Evolutionary conservation across 2,329 filamentous ascomycete species (phyloP), one percentile per base, ranked within the genome.

Genomic region (Aspergillus fijiensis): DNA sequence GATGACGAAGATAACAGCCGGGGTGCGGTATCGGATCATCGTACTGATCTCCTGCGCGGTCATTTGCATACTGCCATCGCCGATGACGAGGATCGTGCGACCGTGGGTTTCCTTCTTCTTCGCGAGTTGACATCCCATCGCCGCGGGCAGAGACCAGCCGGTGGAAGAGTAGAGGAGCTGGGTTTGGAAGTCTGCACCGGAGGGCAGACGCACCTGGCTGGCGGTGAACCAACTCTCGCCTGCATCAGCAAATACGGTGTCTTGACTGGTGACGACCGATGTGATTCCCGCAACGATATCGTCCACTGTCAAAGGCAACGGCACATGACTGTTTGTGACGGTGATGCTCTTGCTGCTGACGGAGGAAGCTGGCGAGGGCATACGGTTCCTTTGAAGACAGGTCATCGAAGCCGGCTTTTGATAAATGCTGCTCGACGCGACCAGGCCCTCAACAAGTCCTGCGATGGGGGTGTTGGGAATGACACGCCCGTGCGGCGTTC

Each of bases 11-110:
- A 95, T 87, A 69, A 91, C 92, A 21, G 89, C 84, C 62, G 87
- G 86, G 52, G 94, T 79, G 19, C 82, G 80, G 56, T 89, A 85
- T 23, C 87, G 84, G 63, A 96, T 86, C 83, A 96, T 93, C 5
- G 91, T 95, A 72, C 86, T 89, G 64, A 96, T 74, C 76, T 94
- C 91, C 73, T 96, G 92, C 0, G 84, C 89, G 0, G 90, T 94
- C 59, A 95, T 81, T 74, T 96, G 91, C 77, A 96, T 88, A 55
- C 87, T 90, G 23, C 92, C 92, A 70, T 96, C 92, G 19, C 92
- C 92, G 16, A 91, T 90, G 71, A 96, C 91, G 42, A 96, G 80
- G 50, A 96, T 87, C 0, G 89, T 90, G 63, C 91, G 79, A 11
- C 61, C 53, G 10, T 58, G 10, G 16, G 63, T 42, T 19, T 19